Percentiles rank a stretch among this genome's conserved stretches.
phyloP scores from a whole-genome alignment of 768 basidiomycete species.

The Dioszegia aurantiaca region DNA sequence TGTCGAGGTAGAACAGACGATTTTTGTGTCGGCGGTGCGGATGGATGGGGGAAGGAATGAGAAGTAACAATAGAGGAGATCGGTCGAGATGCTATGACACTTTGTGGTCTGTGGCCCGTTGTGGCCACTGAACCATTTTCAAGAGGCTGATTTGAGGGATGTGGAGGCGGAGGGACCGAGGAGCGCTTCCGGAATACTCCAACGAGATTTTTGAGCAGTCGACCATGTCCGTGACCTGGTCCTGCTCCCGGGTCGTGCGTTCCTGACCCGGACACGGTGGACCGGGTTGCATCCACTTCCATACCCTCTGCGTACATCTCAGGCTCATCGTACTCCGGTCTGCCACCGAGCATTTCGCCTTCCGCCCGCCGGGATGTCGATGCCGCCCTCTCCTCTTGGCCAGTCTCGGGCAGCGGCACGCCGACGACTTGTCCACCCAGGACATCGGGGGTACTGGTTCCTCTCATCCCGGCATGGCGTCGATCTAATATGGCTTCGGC shows the following conservation, averaged over 20 bases:
- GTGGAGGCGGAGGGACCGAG: slow-evolving; percentile 1
- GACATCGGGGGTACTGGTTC: slow-evolving; percentile 8
- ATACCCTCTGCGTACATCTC: background rate
- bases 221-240: slow-evolving; percentile 17
- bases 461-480: slow-evolving; percentile 2
- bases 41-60: background rate
- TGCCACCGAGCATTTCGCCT: background rate
- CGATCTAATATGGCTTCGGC: slow-evolving; percentile 12
- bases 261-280: too few relatives aligned
- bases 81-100: slow-evolving; percentile 6
- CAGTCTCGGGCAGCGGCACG: background rate
- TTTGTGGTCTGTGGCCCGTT: slow-evolving; percentile 7
- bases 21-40: background rate
- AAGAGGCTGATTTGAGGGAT: background rate
- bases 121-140: background rate
- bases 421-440: slow-evolving; percentile 5
- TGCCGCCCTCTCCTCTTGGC: background rate
- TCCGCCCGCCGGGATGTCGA: too few relatives aligned
- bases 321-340: background rate
- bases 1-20: background rate
- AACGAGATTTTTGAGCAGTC: slow-evolving; percentile 35
- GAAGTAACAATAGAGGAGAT: too few relatives aligned
- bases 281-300: too few relatives aligned
- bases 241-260: too few relatives aligned
- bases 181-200: slow-evolving; percentile 24